These are phyloP conservation scores for Blastocystis sp. DNA, from an alignment of 352 stramenopile genomes.

Conservation along the genomic window DNA sequence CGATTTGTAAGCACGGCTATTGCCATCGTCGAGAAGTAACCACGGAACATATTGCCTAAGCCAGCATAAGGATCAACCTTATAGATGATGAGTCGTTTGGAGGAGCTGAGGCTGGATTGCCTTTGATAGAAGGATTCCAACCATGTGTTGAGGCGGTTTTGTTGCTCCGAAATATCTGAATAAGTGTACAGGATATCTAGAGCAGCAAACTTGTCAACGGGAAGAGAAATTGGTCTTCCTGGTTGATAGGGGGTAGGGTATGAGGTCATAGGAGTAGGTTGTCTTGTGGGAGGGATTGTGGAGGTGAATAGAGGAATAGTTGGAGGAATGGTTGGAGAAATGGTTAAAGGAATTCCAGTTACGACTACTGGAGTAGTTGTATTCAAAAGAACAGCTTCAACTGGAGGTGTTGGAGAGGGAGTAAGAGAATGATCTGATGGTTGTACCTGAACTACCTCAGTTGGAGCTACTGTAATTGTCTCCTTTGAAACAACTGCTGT, in stretches of 20 bases:
- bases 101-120: not conserved
- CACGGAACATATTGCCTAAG: not conserved
- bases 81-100: not conserved
- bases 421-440: no score
- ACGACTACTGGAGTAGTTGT: not conserved
- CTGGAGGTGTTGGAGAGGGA: not conserved
- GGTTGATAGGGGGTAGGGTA: not conserved
- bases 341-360: not conserved
- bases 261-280: not conserved
- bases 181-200: not conserved
- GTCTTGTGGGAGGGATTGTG: not conserved
- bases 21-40: not conserved
- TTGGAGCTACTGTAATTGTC: no score
- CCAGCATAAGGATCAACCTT: not conserved
- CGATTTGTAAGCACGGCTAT: not conserved
- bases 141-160: not conserved
- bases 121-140: not conserved
- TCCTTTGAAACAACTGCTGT: no score
- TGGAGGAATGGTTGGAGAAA: not conserved
- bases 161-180: not conserved
- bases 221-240: no score
- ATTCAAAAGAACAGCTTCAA: not conserved
- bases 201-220: not conserved
- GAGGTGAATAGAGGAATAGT: not conserved
- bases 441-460: no score